Percentiles rank a stretch among this genome's conserved stretches.
phyloP scores from a whole-genome alignment of 805 yeast species.

The Barnettozyma wickerhamii region DNA sequence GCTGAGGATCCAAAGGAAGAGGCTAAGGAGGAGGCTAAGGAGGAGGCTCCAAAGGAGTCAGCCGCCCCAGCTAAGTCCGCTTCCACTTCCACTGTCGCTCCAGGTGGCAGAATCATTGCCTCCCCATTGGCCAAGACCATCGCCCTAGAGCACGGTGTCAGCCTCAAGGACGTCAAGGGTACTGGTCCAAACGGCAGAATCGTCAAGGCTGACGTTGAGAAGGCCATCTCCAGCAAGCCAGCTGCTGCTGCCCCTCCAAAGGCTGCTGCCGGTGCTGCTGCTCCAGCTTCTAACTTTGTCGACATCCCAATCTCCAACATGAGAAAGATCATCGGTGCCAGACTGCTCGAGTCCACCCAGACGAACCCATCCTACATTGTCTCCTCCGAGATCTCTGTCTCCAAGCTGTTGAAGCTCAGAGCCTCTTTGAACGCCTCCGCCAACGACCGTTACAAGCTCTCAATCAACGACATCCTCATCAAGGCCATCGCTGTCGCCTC shows the following conservation, averaged over 20 bases:
- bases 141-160: conserved; percentile 88
- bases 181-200: conserved; percentile 96
- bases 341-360: conserved; percentile 82
- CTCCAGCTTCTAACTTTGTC: conserved; percentile 55
- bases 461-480: conserved; percentile 90
- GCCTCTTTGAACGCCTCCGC: conserved; percentile 81
- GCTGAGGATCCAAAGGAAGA: conserved; percentile 17
- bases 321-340: conserved; percentile 91
- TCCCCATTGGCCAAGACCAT: conserved; percentile 93
- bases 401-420: conserved; percentile 89
- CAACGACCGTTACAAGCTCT: conserved; percentile 82
- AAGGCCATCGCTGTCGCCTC: conserved; percentile 93
- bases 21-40: conserved; percentile 13
- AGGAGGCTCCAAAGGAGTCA: conserved; percentile 20
- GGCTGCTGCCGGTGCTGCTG: conserved; percentile 41
- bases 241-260: conserved; percentile 38
- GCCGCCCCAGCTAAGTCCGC: conserved; percentile 20
- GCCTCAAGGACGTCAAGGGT: conserved; percentile 81
- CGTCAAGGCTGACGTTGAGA: conserved; percentile 85
- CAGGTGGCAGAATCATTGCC: conserved; percentile 75
- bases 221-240: conserved; percentile 45
- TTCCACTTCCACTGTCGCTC: conserved; percentile 23
- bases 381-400: conserved; percentile 79
- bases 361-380: conserved; percentile 90
- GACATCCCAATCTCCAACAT: conserved; percentile 86